Evolutionary conservation across 1,284 basidiomycete genomes (phyloP).

Genomic region (Spongiforma sp.): DNA sequence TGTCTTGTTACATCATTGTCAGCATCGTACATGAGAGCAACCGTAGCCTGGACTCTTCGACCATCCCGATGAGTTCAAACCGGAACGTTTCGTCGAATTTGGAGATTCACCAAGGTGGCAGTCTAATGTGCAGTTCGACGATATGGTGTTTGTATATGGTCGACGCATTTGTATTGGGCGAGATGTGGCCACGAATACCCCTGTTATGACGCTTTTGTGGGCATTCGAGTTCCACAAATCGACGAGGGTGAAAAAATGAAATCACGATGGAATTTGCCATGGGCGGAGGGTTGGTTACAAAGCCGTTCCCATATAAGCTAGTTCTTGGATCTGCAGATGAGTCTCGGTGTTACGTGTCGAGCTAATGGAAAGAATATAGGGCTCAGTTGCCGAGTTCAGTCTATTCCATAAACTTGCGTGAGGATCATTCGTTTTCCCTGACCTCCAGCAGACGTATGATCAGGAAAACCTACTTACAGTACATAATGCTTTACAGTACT

Average conservation of each 20-base stretch:
- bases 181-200: slow-evolving; percentile 19
- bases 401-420: no score
- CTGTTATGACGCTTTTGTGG: slow-evolving; percentile 21
- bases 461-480: no score
- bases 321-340: background rate
- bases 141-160: slow-evolving; percentile 14
- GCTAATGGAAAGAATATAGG: no score
- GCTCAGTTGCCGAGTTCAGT: no score
- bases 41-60: slow-evolving; percentile 14
- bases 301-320: slow-evolving; percentile 11
- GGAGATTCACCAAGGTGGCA: background rate
- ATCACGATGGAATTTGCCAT: slow-evolving; percentile 17
- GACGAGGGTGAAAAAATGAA: slow-evolving; percentile 7
- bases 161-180: slow-evolving; percentile 14
- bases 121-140: slow-evolving; percentile 10
- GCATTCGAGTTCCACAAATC: no score
- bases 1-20: background rate
- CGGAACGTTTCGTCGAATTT: slow-evolving; percentile 24
- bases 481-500: no score
- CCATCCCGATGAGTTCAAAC: slow-evolving; percentile 26
- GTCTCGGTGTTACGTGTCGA: no score
- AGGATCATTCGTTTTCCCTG: no score
- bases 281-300: slow-evolving; percentile 10
- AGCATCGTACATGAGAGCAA: background rate
- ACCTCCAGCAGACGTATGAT: no score